phyloP scores from a whole-genome alignment of 2,329 filamentous ascomycete species.

The Ascochyta pisi region DNA sequence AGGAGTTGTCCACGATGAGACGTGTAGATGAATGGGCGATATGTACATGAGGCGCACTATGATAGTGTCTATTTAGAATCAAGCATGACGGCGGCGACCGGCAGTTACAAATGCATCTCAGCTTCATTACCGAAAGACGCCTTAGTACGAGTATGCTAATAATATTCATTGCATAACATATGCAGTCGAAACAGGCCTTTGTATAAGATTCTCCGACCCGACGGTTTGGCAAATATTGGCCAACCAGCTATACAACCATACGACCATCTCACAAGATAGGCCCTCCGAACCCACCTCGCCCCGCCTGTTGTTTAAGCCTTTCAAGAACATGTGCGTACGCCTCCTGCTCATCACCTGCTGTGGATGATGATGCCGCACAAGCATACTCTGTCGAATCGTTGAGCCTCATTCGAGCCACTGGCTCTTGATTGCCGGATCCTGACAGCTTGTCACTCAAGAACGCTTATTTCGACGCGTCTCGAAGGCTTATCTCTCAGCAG shows the following conservation, averaged over 20 bases:
- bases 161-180: not conserved
- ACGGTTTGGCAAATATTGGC: too few relatives aligned
- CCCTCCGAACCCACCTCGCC: not conserved
- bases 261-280: too few relatives aligned
- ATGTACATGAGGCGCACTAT: slow-evolving; percentile 2
- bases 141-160: not conserved
- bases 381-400: not conserved
- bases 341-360: not conserved
- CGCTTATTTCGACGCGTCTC: not conserved
- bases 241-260: not conserved
- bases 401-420: not conserved
- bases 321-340: not conserved
- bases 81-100: not conserved
- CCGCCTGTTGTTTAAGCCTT: not conserved
- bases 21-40: slow-evolving; percentile 9
- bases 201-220: too few relatives aligned
- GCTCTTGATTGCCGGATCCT: not conserved
- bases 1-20: not conserved
- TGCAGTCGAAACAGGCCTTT: not conserved
- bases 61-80: slow-evolving; percentile 1
- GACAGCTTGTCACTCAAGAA: not conserved
- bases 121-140: not conserved
- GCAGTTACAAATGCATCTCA: not conserved
- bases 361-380: not conserved
- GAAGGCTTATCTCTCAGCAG: not conserved